phyloP scores from a whole-genome alignment of 2,329 filamentous ascomycete genomes.

The Aspergillus terreus region DNA sequence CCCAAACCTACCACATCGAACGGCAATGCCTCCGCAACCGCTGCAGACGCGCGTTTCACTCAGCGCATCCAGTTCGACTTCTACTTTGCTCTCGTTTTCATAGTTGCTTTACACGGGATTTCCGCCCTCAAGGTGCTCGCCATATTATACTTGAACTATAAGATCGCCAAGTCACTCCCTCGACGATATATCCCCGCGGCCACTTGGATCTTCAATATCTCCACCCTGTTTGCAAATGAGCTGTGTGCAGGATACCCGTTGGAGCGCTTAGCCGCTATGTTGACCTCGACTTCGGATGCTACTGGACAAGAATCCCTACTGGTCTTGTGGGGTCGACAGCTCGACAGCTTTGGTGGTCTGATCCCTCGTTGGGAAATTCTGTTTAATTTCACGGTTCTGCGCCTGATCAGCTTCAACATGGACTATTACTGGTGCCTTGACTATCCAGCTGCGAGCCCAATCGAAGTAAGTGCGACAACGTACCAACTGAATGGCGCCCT shows the following conservation, averaged over 20 bases:
- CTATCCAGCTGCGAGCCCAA: slow-evolving; percentile 58
- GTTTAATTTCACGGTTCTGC: slow-evolving; percentile 91
- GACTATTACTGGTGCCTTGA: slow-evolving; percentile 92
- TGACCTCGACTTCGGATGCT: slow-evolving; percentile 29
- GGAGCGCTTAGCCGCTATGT: slow-evolving; percentile 57
- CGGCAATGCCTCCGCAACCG: slow-evolving; percentile 18
- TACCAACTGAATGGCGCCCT: not conserved
- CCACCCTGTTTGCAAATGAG: slow-evolving; percentile 85
- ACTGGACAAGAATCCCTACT: slow-evolving; percentile 42
- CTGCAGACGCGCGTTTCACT: slow-evolving; percentile 57
- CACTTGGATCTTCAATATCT: slow-evolving; percentile 89
- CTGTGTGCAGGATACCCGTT: slow-evolving; percentile 74
- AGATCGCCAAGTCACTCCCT: slow-evolving; percentile 69
- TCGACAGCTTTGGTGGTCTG: slow-evolving; percentile 80
- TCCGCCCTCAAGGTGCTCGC: slow-evolving; percentile 76
- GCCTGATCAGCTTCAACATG: slow-evolving; percentile 93
- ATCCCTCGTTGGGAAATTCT: slow-evolving; percentile 91
- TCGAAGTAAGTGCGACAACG: slow-evolving; percentile 68
- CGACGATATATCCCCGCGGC: slow-evolving; percentile 65
- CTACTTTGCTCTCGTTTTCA: slow-evolving; percentile 73
- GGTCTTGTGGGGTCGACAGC: slow-evolving; percentile 62
- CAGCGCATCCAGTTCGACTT: slow-evolving; percentile 80
- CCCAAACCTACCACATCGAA: slow-evolving; percentile 18
- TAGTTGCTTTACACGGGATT: slow-evolving; percentile 76
- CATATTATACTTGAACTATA: slow-evolving; percentile 80